A percentile compares a stretch with the other conserved stretches of the same genome.
Evolutionary conservation across 345 rosid species (phyloP).

Genomic region (Passiflora organensis): DNA sequence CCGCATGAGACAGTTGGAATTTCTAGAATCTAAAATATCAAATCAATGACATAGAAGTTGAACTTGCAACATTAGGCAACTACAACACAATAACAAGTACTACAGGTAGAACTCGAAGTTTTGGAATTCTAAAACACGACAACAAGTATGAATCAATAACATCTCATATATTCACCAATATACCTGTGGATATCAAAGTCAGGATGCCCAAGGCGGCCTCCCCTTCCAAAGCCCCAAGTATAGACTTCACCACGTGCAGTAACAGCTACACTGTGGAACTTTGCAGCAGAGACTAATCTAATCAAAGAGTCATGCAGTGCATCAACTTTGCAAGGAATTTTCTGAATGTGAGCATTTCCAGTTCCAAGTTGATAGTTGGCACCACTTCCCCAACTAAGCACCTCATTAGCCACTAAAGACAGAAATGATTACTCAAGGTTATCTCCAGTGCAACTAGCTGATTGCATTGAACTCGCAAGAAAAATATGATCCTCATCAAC

Average conservation of each 20-base stretch:
- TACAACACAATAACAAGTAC: neutral
- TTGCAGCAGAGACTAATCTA: constrained; percentile 79
- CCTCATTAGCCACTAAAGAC: constrained; percentile 70
- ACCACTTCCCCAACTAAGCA: constrained; percentile 97
- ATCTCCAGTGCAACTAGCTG: constrained; percentile 4
- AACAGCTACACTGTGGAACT: constrained; percentile 92
- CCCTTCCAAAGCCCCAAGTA: constrained; percentile 99
- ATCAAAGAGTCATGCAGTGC: constrained; percentile 65
- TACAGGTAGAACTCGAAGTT: neutral
- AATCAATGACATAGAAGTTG: neutral
- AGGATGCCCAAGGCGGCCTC: constrained; percentile 99
- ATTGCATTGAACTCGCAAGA: constrained; percentile 3
- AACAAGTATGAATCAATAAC: no score
- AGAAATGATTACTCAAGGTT: constrained; percentile 15
- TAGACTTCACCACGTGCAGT: constrained; percentile 68
- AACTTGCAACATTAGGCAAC: no score
- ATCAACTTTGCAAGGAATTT: constrained; percentile 89
- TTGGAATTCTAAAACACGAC: neutral
- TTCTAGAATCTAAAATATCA: neutral
- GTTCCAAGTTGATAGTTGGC: constrained; percentile 98
- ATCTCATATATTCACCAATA: neutral
- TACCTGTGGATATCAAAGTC: constrained; percentile 99
- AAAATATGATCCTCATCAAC: constrained; percentile 14
- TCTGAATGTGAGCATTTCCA: constrained; percentile 79
- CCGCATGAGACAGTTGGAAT: no score